Conservation (phyloP, 1,284 basidiomycete genomes). For the Neolentinus lepideus region DNA sequence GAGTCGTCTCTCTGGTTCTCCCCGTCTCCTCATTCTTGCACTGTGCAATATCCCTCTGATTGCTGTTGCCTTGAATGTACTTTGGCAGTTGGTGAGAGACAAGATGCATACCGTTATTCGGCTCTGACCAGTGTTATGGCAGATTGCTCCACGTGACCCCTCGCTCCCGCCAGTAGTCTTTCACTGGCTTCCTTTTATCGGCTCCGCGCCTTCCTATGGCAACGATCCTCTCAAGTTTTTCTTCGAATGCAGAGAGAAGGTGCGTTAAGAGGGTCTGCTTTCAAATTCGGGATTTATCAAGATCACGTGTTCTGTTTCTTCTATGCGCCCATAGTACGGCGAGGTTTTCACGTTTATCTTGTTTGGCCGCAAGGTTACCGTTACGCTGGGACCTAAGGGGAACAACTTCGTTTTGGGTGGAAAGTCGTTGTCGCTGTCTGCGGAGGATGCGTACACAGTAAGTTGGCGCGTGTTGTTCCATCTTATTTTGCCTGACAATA, state of each 20-base stretch:
- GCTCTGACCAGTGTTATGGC: conserved; percentile 1
- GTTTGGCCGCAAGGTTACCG: conserved; percentile 86
- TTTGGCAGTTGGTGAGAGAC: conserved; percentile 49
- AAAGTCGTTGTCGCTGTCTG: conserved; percentile 86
- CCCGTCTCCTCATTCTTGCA: conserved; percentile 22
- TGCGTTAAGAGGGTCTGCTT: conserved; percentile 23
- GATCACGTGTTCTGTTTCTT: conserved; percentile 5
- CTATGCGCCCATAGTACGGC: conserved; percentile 41
- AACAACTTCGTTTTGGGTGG: conserved; percentile 95
- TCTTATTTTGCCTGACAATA: conserved; percentile 1
- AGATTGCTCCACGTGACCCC: conserved; percentile 49
- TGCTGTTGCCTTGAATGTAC: conserved; percentile 50
- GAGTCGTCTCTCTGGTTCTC: conserved; percentile 17
- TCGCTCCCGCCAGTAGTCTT: conserved; percentile 72
- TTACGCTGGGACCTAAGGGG: conserved; percentile 87
- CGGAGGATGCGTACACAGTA: conserved; percentile 95
- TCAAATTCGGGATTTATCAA: not conserved
- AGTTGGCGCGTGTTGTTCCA: conserved; percentile 17
- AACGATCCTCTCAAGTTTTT: conserved; percentile 79
- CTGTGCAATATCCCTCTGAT: conserved; percentile 35
- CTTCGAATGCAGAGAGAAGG: conserved; percentile 77
- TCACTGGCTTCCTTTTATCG: conserved; percentile 72
- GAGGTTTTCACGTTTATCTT: conserved; percentile 93
- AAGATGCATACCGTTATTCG: not conserved
- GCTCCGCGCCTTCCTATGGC: conserved; percentile 72